Percentiles rank a stretch among this genome's conserved stretches.
Conservation (phyloP, 2,329 filamentous ascomycete genomes). For the Pestalotiopsis sp. region DNA sequence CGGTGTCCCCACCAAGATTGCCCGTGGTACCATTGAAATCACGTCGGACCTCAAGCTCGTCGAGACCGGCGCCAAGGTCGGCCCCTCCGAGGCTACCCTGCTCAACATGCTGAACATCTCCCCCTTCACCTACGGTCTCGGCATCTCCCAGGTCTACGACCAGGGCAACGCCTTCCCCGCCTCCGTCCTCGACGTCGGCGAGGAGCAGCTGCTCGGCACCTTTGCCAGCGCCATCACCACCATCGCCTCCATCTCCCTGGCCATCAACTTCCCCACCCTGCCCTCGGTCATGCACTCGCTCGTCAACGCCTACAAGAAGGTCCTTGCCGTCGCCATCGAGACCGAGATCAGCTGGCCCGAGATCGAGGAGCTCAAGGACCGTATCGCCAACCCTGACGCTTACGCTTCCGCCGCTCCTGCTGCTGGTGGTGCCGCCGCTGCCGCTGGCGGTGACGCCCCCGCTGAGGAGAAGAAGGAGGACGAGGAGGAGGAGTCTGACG, state of each 20-base stretch:
- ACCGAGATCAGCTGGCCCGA: constrained; percentile 93
- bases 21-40: constrained; percentile 99
- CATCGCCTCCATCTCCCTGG: constrained; percentile 89
- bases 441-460: constrained; percentile 49
- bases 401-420: constrained; percentile 83
- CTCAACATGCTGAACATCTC: constrained; percentile 99
- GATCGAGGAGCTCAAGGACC: constrained; percentile 98
- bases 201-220: constrained; percentile 86
- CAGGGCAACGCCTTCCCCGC: constrained; percentile 89
- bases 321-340: constrained; percentile 82
- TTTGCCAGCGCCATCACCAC: constrained; percentile 81
- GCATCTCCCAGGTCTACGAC: constrained; percentile 95
- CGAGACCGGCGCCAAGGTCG: constrained; percentile 90
- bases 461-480: constrained; percentile 60
- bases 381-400: constrained; percentile 97
- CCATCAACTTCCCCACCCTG: constrained; percentile 91
- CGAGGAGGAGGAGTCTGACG: constrained; percentile 68
- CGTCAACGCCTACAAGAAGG: constrained; percentile 98
- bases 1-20: constrained; percentile 99
- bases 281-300: constrained; percentile 95
- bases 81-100: constrained; percentile 96
- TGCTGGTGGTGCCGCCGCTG: constrained; percentile 56
- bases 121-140: constrained; percentile 99
- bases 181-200: constrained; percentile 86
- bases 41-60: constrained; percentile 97